Conservation (phyloP, 345 rosid species). For the Pistacia atlantica region DNA sequence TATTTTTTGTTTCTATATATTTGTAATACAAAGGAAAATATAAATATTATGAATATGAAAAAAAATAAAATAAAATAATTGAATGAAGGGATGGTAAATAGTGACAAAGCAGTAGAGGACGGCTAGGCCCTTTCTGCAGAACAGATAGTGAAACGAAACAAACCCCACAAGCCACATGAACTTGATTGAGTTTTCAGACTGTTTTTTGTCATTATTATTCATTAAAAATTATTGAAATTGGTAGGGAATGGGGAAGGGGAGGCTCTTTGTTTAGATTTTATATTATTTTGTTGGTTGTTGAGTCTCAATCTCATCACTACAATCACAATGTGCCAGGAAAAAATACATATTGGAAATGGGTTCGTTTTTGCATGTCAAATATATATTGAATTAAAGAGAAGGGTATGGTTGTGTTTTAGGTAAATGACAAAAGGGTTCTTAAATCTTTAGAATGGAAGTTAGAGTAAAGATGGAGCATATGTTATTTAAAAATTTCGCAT, state of each 20-base stretch:
- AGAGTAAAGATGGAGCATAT: no score
- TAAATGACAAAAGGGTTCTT: conserved; percentile 11
- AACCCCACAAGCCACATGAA: conserved; percentile 24
- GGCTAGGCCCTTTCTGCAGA: conserved; percentile 36
- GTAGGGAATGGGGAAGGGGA: background rate
- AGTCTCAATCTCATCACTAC: conserved; percentile 15
- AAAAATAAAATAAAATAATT: conserved; percentile 1
- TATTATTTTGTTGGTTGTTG: conserved; percentile 14
- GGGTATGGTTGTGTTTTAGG: background rate
- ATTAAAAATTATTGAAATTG: background rate
- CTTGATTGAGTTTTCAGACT: conserved; percentile 8
- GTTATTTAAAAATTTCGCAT: no score
- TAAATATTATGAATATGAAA: conserved; percentile 14
- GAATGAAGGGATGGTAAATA: conserved; percentile 16
- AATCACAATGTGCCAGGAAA: background rate
- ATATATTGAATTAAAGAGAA: conserved; percentile 8
- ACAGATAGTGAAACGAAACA: conserved; percentile 2
- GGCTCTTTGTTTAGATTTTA: conserved; percentile 2
- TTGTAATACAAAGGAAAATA: conserved; percentile 34
- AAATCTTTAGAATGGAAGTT: no score
- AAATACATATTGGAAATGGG: no score
- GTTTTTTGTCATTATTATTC: background rate
- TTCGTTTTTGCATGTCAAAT: background rate
- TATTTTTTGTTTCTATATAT: background rate
- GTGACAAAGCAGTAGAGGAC: conserved; percentile 42